Conservation (phyloP, 495 filamentous ascomycete species). For the Lichina pygmaea region DNA sequence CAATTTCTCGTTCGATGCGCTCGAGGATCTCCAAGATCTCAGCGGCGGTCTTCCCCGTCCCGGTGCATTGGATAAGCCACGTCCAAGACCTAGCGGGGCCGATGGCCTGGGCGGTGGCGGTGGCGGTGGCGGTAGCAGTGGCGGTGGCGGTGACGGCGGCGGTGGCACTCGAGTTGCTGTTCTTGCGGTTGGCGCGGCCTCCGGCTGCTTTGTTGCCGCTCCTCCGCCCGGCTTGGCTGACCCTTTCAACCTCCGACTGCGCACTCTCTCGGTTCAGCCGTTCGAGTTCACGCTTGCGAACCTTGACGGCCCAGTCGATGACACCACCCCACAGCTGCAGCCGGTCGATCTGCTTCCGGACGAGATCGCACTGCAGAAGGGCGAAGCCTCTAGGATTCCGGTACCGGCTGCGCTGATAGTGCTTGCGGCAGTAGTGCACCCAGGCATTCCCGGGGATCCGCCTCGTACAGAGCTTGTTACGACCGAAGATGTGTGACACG, state of each 20-base stretch:
- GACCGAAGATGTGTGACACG: conserved; percentile 67
- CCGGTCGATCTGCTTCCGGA: conserved; percentile 26
- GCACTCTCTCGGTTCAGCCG: conserved; percentile 8
- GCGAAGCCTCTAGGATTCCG: conserved; percentile 28
- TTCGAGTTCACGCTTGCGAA: conserved; percentile 26
- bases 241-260: not conserved
- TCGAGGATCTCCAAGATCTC: conserved; percentile 2
- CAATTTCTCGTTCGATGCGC: conserved; percentile 2
- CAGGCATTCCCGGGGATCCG: conserved; percentile 35
- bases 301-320: conserved; percentile 18
- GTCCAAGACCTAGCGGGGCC: not conserved
- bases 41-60: conserved; percentile 1
- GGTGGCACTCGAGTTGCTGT: not conserved
- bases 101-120: not conserved
- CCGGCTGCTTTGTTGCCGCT: not conserved
- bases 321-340: conserved; percentile 32
- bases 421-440: conserved; percentile 54
- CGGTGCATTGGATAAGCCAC: conserved; percentile 1
- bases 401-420: conserved; percentile 58
- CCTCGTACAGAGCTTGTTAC: conserved; percentile 55
- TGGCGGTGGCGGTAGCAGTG: not conserved
- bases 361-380: conserved; percentile 27
- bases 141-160: not conserved
- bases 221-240: not conserved
- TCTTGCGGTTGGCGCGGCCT: not conserved